Evolutionary conservation across 805 yeast genomes (phyloP), one percentile per base, ranked within the genome.

Genomic region (Wickerhamomyces mucosus): DNA sequence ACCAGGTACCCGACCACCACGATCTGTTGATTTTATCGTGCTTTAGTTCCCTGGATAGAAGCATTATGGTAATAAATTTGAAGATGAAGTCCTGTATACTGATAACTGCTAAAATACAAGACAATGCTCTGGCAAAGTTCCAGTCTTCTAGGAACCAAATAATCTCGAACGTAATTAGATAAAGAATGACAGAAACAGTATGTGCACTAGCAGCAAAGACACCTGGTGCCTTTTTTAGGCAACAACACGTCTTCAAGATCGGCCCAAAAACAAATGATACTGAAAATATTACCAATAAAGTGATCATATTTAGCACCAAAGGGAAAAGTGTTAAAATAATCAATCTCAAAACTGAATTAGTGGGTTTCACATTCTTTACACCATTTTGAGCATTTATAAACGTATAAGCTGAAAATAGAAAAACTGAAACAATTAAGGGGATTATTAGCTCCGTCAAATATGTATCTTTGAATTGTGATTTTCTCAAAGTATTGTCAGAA

Each of bases 301-400:
- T 36, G 6, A 41, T 41, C 32, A 40, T 27, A 40, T 64, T 61
- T 2, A 68, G 37, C 1, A 63, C 17, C 13, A 75, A 54, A 1
- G 88, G 85, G 1, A 63, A 41, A 21, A 69, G 31, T 0, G 68
- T 58, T 4, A 77, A 54, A 12, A 85, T 56, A 3, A 67, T 48
- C 19, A 89, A 53, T 35, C 96, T 65, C 10, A 79, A 40, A 0
- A 81, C 48, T 0, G 89, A 70, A 51, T 77, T 72, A 7, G 73
- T 67, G 3, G 68, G 62, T 35, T 56, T 40, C n/a, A 69, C 58
- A 32, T 56, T 44, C 29, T 44, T 39, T 1, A 85, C 95, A 19
- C 96, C 96, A 21, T 78, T 83, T 59, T 85, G 96, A 1, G 95
- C 67, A 55, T 86, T 88, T 46, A 82, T 78, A 48, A 81, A 89